Evolutionary conservation across 768 basidiomycete species (phyloP).

Genomic region (Mrakia frigida): DNA sequence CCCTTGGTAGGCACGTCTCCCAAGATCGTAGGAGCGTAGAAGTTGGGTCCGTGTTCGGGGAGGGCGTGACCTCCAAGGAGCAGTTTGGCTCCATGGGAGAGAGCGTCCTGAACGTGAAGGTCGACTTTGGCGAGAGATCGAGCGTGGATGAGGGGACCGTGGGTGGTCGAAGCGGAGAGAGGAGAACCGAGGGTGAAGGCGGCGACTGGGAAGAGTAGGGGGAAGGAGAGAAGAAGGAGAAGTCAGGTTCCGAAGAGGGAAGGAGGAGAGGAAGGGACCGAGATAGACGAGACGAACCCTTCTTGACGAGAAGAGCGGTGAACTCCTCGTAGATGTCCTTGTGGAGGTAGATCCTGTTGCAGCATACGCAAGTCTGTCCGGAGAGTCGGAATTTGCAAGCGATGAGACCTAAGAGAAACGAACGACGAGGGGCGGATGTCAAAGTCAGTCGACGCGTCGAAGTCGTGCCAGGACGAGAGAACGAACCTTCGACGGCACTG

Average conservation of each 20-base stretch:
- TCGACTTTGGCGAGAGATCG: constrained; percentile 80
- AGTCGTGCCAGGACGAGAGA: constrained; percentile 35
- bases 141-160: constrained; percentile 87
- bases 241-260: not conserved
- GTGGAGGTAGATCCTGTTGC: constrained; percentile 86
- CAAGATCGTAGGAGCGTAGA: constrained; percentile 84
- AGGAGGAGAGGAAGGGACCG: not conserved
- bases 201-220: constrained; percentile 52
- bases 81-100: constrained; percentile 75
- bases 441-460: not conserved
- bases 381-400: constrained; percentile 71
- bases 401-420: constrained; percentile 42
- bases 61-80: constrained; percentile 72
- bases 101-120: constrained; percentile 80
- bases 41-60: constrained; percentile 44
- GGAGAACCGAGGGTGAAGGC: constrained; percentile 85
- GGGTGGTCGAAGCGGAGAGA: constrained; percentile 67
- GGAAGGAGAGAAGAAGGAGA: not conserved
- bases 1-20: constrained; percentile 70
- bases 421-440: no score
- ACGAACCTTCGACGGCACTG: constrained; percentile 70
- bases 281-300: constrained; percentile 36
- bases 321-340: constrained; percentile 88
- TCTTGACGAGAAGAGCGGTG: constrained; percentile 73
- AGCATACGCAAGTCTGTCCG: constrained; percentile 62